phyloP scores from a whole-genome alignment of 148 eudicot species.

The Rhododendron griersonianum region DNA sequence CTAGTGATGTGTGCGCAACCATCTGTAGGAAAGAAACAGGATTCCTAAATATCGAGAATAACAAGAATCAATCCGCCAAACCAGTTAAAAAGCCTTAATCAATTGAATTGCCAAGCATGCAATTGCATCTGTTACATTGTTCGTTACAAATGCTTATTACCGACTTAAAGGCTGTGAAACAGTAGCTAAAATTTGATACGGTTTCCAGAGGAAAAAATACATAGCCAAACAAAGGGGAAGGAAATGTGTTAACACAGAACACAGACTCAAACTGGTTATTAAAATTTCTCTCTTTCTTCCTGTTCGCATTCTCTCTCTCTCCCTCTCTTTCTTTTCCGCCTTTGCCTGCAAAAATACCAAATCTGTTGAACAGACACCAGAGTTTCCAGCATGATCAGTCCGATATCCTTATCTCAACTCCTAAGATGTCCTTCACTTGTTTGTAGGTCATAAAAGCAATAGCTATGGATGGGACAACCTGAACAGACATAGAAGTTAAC shows the following conservation, averaged over 20 bases:
- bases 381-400: constrained; percentile 32
- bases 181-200: not conserved
- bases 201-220: not conserved
- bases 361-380: not conserved
- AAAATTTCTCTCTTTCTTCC: not conserved
- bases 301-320: too few relatives aligned
- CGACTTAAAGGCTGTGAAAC: not conserved
- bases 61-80: not conserved
- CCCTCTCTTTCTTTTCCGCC: constrained; percentile 11
- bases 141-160: constrained; percentile 1
- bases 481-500: constrained; percentile 3
- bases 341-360: constrained; percentile 16
- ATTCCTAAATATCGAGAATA: not conserved
- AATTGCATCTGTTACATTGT: not conserved
- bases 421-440: constrained; percentile 71
- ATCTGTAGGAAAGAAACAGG: not conserved
- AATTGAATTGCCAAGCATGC: not conserved
- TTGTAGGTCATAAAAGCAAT: constrained; percentile 85
- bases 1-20: not conserved
- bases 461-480: constrained; percentile 90
- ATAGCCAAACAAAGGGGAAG: not conserved
- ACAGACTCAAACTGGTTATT: constrained; percentile 14
- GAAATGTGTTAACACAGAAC: constrained; percentile 4
- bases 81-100: not conserved
- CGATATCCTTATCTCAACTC: constrained; percentile 85